Evolutionary conservation across 441 rosid genomes (phyloP).

Genomic region (Brassica hybrid): DNA sequence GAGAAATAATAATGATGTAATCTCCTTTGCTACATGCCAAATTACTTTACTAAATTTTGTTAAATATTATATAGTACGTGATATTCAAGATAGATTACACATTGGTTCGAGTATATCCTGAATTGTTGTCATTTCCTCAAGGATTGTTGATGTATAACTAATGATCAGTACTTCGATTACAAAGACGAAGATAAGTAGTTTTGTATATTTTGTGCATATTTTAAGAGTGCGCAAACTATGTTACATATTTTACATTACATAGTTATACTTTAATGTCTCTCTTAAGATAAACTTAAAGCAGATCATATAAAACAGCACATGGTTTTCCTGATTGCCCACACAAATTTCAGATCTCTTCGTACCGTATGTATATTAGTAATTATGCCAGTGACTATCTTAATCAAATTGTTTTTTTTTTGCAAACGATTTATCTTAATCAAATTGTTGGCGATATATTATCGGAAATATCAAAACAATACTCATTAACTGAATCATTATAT

Average conservation of each 20-base stretch:
- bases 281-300: slow-evolving; percentile 11
- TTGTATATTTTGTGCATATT: too few relatives aligned
- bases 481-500: neutral
- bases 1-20: neutral
- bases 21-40: slow-evolving; percentile 17
- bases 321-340: slow-evolving; percentile 25
- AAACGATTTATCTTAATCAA: slow-evolving; percentile 8
- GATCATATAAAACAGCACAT: slow-evolving; percentile 32
- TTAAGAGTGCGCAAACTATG: too few relatives aligned
- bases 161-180: neutral
- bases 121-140: neutral
- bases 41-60: neutral
- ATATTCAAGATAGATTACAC: neutral
- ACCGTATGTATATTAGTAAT: neutral
- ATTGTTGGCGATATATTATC: slow-evolving; percentile 5
- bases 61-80: neutral
- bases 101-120: neutral
- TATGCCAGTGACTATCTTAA: slow-evolving; percentile 9
- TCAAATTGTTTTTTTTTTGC: neutral
- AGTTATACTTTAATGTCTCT: neutral
- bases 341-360: slow-evolving; percentile 22
- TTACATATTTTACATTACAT: neutral
- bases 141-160: slow-evolving; percentile 5
- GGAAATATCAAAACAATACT: slow-evolving; percentile 3
- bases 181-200: neutral